Evolutionary conservation across 768 basidiomycete species (phyloP).

Genomic region (Serendipita sp.): DNA sequence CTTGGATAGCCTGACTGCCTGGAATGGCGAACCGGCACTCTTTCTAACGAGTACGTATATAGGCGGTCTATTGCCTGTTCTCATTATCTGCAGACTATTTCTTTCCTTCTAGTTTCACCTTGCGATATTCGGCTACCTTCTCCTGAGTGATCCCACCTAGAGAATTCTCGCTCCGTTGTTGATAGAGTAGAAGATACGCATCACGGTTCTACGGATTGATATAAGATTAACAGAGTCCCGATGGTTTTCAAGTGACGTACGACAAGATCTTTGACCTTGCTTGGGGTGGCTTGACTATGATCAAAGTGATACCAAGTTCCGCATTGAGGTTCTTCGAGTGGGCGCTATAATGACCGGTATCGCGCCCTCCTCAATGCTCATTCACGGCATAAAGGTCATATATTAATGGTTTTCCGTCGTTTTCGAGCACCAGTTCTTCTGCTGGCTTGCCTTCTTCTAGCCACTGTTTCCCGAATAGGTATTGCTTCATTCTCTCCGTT

Average conservation of each 20-base stretch:
- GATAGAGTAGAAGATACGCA: constrained; percentile 92
- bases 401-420: constrained; percentile 56
- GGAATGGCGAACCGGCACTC: too few species aligned
- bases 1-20: too few species aligned
- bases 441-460: constrained; percentile 39
- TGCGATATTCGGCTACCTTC: constrained; percentile 48
- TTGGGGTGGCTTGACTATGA: constrained; percentile 66
- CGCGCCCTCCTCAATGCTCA: constrained; percentile 88
- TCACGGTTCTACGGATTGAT: constrained; percentile 49
- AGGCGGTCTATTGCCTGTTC: not conserved
- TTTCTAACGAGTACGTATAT: too few species aligned
- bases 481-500: constrained; percentile 60
- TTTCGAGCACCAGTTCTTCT: constrained; percentile 33
- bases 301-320: constrained; percentile 96
- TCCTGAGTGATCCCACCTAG: constrained; percentile 69
- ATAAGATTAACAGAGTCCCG: not conserved
- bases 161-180: constrained; percentile 47
- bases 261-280: constrained; percentile 49
- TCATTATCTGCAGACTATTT: not conserved
- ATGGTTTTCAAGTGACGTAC: constrained; percentile 32
- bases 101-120: constrained; percentile 7
- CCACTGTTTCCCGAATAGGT: constrained; percentile 50
- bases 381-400: constrained; percentile 96
- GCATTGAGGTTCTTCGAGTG: constrained; percentile 73
- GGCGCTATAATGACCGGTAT: constrained; percentile 92